Base-by-base conservation (phyloP, 2,329 filamentous ascomycete species). In the Phyllosticta citrichinensis region DNA sequence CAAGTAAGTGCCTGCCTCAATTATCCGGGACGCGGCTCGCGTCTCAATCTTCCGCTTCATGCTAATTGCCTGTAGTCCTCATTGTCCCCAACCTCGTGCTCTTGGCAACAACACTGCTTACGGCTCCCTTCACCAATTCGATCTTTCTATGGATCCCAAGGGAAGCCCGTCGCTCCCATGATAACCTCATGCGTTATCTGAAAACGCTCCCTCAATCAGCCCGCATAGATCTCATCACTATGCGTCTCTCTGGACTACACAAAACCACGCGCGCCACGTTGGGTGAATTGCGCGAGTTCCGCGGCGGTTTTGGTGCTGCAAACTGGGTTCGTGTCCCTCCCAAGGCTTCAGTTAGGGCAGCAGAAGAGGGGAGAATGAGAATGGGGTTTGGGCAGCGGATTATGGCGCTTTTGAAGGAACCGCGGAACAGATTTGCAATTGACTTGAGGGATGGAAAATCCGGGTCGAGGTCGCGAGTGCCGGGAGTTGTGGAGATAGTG, bases 81-180 rank as follows among this genome's bases (percentile, higher is more conserved):
- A 35, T 69, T 54, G 63, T 72, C 2, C 66, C 68, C 35, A 67
- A 68, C 3, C 65, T 74, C 22, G 72, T 72, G 3, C 69, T 71
- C 12, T 22, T 70, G 24, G 65, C 70, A 8, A 65, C 74, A 56
- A 68, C 69, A 53, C 71, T 70, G 63, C 61, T 71, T 10, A 74
- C 73, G 8, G 67, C 72, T 1, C 73, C 73, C n/a, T 75, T 72
- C 53, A 70, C 70, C 8, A 69, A 70, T 58, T 64, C 65, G 60
- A 64, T 75, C 51, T 68, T 65, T 58, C 66, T 75, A 8, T 64
- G 69, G 27, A 47, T 75, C 10, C 73, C 73, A 5, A 61, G 66
- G 11, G 58, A 65, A 50, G 71, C 71, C 1, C 66, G 67, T 2
- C 62, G 62, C 54, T 68, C 65, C n/a, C 65, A 67, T 5, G 60